Evolutionary conservation across 306 rosid genomes (phyloP).

Genomic region (Lablab purpureus): DNA sequence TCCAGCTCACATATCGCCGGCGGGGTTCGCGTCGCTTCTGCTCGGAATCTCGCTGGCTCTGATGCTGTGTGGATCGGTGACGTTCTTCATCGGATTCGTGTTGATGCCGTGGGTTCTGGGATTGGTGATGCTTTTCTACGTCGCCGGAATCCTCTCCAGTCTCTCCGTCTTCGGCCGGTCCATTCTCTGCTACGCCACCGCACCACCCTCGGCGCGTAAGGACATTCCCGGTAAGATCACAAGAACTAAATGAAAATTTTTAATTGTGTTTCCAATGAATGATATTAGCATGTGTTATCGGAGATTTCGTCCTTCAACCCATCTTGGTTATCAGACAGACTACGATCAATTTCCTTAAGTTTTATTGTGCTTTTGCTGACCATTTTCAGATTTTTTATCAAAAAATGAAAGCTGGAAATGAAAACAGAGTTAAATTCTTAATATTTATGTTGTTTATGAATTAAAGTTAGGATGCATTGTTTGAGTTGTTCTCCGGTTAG

Average conservation of each 20-base stretch:
- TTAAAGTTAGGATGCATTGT: no score
- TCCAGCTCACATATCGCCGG: slow-evolving; percentile 39
- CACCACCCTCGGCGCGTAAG: slow-evolving; percentile 58
- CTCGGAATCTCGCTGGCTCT: slow-evolving; percentile 85
- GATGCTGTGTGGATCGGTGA: slow-evolving; percentile 93
- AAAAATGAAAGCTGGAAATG: no score
- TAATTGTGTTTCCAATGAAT: not conserved
- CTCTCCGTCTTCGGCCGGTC: slow-evolving; percentile 75
- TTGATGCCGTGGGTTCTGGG: slow-evolving; percentile 97
- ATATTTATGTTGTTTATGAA: no score
- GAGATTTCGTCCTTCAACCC: not conserved
- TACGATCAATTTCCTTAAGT: no score
- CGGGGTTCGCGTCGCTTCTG: slow-evolving; percentile 80
- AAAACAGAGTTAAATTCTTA: not conserved
- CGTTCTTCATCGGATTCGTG: slow-evolving; percentile 90
- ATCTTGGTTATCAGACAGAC: no score
- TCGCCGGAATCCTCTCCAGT: slow-evolving; percentile 75
- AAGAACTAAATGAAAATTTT: not conserved
- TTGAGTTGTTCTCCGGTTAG: no score
- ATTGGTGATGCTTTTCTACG: slow-evolving; percentile 73
- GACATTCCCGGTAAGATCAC: slow-evolving; percentile 65
- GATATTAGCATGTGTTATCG: not conserved
- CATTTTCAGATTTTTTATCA: no score
- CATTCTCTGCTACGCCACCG: slow-evolving; percentile 61
- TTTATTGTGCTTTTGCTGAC: no score